These are phyloP conservation scores for Dothideomycetes sp. DNA, from an alignment of 2,329 filamentous ascomycete species.

Conservation along the genomic window DNA sequence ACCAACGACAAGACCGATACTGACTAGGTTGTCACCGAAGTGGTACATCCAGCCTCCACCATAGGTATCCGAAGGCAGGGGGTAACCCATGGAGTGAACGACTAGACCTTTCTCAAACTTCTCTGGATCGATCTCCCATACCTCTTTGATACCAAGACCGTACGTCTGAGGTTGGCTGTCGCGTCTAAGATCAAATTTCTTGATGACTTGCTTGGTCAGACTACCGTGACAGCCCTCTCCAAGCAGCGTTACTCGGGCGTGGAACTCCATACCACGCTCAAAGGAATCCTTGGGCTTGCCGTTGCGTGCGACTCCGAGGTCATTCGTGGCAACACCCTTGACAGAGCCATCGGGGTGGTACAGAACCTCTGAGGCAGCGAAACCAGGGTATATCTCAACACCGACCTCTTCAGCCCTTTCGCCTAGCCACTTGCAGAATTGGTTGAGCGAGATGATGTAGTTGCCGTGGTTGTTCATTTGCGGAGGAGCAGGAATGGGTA, in stretches of 20 bases:
- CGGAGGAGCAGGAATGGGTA: slow-evolving; percentile 78
- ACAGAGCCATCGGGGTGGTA: slow-evolving; percentile 83
- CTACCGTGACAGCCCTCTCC: slow-evolving; percentile 94
- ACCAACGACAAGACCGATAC: slow-evolving; percentile 81
- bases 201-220: slow-evolving; percentile 86
- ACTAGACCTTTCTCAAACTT: slow-evolving; percentile 85
- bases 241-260: slow-evolving; percentile 82
- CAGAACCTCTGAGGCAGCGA: slow-evolving; percentile 85
- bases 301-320: slow-evolving; percentile 72
- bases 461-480: slow-evolving; percentile 99
- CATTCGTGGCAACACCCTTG: slow-evolving; percentile 90
- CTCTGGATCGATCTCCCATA: slow-evolving; percentile 90
- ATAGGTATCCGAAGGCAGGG: slow-evolving; percentile 78
- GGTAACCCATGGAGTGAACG: slow-evolving; percentile 87
- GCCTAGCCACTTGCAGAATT: slow-evolving; percentile 90
- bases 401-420: slow-evolving; percentile 94
- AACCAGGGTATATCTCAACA: slow-evolving; percentile 93
- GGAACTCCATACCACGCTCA: slow-evolving; percentile 97
- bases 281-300: slow-evolving; percentile 84
- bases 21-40: slow-evolving; percentile 94
- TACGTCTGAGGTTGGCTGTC: slow-evolving; percentile 95
- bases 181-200: slow-evolving; percentile 81
- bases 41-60: slow-evolving; percentile 99
- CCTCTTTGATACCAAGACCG: slow-evolving; percentile 86
- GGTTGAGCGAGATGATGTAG: slow-evolving; percentile 92